Conservation (phyloP, 108 stramenopile species). For the Skeletonema potamos region DNA sequence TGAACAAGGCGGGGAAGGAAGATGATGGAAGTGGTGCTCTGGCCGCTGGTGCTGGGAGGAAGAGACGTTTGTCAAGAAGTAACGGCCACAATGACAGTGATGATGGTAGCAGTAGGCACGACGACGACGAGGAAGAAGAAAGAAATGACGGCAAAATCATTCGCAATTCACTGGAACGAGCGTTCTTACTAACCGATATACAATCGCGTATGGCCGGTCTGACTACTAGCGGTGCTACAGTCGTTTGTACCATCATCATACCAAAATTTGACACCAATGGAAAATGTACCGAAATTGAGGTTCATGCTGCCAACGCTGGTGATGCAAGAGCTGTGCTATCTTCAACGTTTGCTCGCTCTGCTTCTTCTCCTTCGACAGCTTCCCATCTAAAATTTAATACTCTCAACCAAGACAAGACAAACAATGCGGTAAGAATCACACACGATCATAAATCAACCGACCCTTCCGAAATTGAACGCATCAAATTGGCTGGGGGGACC, state of each 20-base stretch:
- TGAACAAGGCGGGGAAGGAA: background rate
- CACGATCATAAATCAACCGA: constrained; percentile 83
- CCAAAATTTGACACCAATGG: constrained; percentile 21
- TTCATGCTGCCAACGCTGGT: constrained; percentile 94
- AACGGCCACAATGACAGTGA: constrained; percentile 5
- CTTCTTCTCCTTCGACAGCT: too few relatives aligned
- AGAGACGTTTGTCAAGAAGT: background rate
- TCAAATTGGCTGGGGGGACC: constrained; percentile 82
- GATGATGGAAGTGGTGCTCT: constrained; percentile 17
- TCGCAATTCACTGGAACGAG: constrained; percentile 67
- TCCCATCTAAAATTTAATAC: background rate
- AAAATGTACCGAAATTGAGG: constrained; percentile 23
- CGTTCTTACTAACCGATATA: constrained; percentile 93
- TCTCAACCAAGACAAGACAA: background rate
- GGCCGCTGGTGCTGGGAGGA: constrained; percentile 2
- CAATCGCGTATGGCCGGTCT: constrained; percentile 72
- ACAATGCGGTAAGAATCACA: constrained; percentile 54
- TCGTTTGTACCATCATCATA: constrained; percentile 85
- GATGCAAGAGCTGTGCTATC: constrained; percentile 92
- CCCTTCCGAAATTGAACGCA: constrained; percentile 72
- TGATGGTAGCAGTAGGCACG: background rate
- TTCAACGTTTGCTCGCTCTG: constrained; percentile 12
- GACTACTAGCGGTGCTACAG: constrained; percentile 90
- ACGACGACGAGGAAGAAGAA: constrained; percentile 7
- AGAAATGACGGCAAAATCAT: constrained; percentile 23